Evolutionary conservation across 257 asterid genomes (phyloP).

Genomic region (Hygrophila difformis): DNA sequence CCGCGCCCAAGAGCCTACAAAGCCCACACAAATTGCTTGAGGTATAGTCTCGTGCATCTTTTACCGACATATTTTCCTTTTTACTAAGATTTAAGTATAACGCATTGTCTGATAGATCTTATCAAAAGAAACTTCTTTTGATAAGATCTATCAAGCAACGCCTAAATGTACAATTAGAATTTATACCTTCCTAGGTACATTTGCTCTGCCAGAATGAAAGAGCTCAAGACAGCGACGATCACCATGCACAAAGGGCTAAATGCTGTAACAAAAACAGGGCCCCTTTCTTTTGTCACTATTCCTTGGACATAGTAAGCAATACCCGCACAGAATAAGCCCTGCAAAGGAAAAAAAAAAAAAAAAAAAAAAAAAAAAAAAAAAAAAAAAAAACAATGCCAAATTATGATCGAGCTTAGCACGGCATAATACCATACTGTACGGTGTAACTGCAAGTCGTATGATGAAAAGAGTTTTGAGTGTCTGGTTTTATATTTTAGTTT

Average conservation of each 20-base stretch:
- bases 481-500: too few species aligned
- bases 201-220: constrained; percentile 44
- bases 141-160: neutral
- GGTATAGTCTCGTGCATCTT: too few species aligned
- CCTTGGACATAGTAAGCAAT: constrained; percentile 62
- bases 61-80: too few species aligned
- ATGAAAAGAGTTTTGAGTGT: too few species aligned
- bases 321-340: constrained; percentile 66
- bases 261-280: constrained; percentile 70
- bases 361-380: neutral
- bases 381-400: neutral
- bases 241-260: constrained; percentile 70
- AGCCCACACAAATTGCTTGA: neutral
- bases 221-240: constrained; percentile 51
- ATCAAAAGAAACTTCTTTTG: too few species aligned
- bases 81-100: too few species aligned
- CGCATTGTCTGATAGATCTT: too few species aligned
- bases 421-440: too few species aligned
- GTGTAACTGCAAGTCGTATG: too few species aligned
- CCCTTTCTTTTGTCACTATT: constrained; percentile 51
- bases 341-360: constrained; percentile 17
- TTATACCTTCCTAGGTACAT: constrained; percentile 55
- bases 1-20: constrained; percentile 53
- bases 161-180: neutral
- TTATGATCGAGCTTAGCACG: too few species aligned